These are phyloP conservation scores for Xylaria bambusicola DNA, from an alignment of 495 filamentous ascomycete genomes.

Conservation along the genomic window DNA sequence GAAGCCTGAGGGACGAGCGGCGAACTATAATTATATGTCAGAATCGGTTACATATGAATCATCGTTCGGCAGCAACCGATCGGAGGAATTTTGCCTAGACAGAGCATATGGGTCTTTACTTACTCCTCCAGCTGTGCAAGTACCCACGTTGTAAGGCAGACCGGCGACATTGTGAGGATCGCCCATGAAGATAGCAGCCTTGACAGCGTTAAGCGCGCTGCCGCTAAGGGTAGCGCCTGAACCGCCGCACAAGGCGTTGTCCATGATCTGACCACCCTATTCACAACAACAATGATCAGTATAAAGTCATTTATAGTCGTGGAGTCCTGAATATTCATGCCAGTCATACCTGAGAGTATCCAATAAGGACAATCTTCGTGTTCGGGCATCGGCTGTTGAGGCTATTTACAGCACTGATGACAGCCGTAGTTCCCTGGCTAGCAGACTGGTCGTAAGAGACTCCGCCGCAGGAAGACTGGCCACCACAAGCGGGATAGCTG, in stretches of 20 bases:
- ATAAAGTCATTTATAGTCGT: no score
- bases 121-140: conserved; percentile 59
- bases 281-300: background rate
- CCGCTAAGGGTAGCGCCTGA: conserved; percentile 52
- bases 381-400: conserved; percentile 57
- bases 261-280: conserved; percentile 64
- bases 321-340: no score
- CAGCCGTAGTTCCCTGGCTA: conserved; percentile 52
- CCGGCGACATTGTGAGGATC: conserved; percentile 57
- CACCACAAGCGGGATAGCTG: conserved; percentile 55
- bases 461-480: conserved; percentile 49
- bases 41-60: background rate
- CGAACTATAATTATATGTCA: conserved; percentile 44
- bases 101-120: conserved; percentile 27
- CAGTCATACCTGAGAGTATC: conserved; percentile 50
- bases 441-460: conserved; percentile 57
- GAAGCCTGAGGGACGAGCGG: conserved; percentile 57
- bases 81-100: no score
- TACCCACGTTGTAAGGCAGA: conserved; percentile 63
- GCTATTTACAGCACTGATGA: conserved; percentile 56
- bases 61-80: no score
- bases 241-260: conserved; percentile 64
- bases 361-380: conserved; percentile 61
- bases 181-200: conserved; percentile 65
- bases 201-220: conserved; percentile 51